phyloP scores from a whole-genome alignment of 148 eudicot species.

The Hydrangea macrophylla region DNA sequence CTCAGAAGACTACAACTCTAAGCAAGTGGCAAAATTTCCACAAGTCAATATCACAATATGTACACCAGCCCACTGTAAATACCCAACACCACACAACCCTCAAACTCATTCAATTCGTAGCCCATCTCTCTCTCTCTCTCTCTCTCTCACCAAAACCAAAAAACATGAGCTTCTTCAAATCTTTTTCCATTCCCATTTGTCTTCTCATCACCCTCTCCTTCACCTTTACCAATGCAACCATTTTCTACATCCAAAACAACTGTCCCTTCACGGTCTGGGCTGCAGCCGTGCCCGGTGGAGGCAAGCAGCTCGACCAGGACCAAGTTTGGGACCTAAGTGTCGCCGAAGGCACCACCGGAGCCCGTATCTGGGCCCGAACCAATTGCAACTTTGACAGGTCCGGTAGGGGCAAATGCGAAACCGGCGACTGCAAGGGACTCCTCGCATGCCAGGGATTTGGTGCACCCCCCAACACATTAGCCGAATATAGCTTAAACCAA shows the following conservation, averaged over 20 bases:
- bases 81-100: neutral
- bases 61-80: no score
- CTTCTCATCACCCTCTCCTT: conserved; percentile 13
- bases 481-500: conserved; percentile 21
- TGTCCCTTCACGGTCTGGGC: conserved; percentile 30
- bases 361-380: conserved; percentile 26
- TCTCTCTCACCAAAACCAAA: no score
- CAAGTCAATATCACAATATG: no score
- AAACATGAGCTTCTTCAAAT: conserved; percentile 11
- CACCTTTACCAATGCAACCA: conserved; percentile 15
- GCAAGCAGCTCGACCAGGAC: conserved; percentile 14
- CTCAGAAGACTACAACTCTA: no score
- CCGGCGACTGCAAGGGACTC: conserved; percentile 33
- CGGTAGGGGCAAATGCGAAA: conserved; percentile 20
- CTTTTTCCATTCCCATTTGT: conserved; percentile 1
- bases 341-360: conserved; percentile 15
- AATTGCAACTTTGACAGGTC: conserved; percentile 14
- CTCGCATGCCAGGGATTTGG: conserved; percentile 29
- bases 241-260: conserved; percentile 16
- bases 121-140: no score
- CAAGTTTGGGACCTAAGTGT: conserved; percentile 18
- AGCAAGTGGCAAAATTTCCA: no score
- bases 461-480: conserved; percentile 29
- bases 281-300: conserved; percentile 23
- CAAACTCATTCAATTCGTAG: neutral